A percentile compares a stretch with the other conserved stretches of the same genome.
These are phyloP conservation scores for Chenopodium album DNA, from an alignment of 148 eudicot species.

Conservation along the genomic window DNA sequence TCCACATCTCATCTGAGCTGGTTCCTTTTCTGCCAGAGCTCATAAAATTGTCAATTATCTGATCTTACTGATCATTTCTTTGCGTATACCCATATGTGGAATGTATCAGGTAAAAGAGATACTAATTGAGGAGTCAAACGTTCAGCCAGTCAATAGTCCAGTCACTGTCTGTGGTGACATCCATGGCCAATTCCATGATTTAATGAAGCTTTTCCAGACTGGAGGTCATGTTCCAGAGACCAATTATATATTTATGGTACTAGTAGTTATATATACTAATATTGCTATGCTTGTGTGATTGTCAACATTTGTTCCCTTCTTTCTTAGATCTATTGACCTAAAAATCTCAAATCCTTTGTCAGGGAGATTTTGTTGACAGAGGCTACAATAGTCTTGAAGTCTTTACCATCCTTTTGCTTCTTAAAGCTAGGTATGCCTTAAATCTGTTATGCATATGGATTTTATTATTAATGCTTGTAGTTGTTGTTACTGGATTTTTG, in stretches of 20 bases:
- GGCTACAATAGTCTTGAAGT: conserved; percentile 99
- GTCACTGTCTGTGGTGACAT: conserved; percentile 99
- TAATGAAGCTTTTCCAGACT: conserved; percentile 98
- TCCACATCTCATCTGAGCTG: too few species aligned
- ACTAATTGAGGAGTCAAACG: conserved; percentile 94
- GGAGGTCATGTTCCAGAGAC: conserved; percentile 99
- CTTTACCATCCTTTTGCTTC: conserved; percentile 95
- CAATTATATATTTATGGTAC: conserved; percentile 97
- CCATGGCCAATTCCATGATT: conserved; percentile 97
- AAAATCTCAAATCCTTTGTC: conserved; percentile 25
- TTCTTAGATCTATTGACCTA: conserved; percentile 9
- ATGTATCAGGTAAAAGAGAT: conserved; percentile 85
- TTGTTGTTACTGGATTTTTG: background rate
- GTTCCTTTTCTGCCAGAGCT: background rate
- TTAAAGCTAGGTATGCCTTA: conserved; percentile 82
- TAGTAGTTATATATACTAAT: background rate
- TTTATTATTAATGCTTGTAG: background rate
- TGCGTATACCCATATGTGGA: background rate
- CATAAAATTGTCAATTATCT: background rate
- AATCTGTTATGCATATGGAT: background rate
- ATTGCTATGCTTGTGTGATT: background rate
- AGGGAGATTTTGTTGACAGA: conserved; percentile 99
- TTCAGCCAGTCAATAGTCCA: conserved; percentile 98
- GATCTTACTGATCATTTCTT: background rate
- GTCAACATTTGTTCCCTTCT: background rate